These are phyloP conservation scores for Herpetomonas samuelpessoai DNA, from an alignment of 208 protist genomes.

Conservation along the genomic window DNA sequence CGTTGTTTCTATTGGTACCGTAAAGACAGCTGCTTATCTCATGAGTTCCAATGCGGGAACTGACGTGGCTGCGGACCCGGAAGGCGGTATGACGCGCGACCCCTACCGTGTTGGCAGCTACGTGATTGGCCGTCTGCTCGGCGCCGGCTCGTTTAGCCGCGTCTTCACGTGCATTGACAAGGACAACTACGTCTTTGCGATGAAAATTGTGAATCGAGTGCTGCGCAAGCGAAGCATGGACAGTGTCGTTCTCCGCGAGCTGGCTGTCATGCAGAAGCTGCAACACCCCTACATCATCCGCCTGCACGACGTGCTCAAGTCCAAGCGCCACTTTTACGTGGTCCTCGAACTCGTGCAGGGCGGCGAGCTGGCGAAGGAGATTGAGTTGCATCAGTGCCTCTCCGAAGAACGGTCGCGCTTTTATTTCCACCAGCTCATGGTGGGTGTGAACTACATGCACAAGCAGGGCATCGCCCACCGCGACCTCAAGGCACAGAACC, in stretches of 20 bases:
- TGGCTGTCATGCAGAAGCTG: background rate
- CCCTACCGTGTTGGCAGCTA: background rate
- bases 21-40: background rate
- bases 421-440: background rate
- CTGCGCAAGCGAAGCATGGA: background rate
- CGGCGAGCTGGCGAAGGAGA: background rate
- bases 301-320: background rate
- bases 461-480: background rate
- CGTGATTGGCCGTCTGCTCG: background rate
- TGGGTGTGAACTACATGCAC: background rate
- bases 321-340: background rate
- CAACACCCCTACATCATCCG: background rate
- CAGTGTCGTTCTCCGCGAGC: background rate
- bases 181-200: background rate
- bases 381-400: background rate
- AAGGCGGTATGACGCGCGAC: background rate
- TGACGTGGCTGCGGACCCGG: background rate
- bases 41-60: too few species aligned
- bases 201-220: background rate
- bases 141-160: background rate
- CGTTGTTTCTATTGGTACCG: background rate
- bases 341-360: background rate
- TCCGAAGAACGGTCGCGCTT: background rate
- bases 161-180: background rate
- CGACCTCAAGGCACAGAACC: background rate